Percentiles rank a stretch among this genome's conserved stretches.
These are phyloP conservation scores for Colletotrichum orchidophilum DNA, from an alignment of 2,329 filamentous ascomycete species.

Conservation along the genomic window DNA sequence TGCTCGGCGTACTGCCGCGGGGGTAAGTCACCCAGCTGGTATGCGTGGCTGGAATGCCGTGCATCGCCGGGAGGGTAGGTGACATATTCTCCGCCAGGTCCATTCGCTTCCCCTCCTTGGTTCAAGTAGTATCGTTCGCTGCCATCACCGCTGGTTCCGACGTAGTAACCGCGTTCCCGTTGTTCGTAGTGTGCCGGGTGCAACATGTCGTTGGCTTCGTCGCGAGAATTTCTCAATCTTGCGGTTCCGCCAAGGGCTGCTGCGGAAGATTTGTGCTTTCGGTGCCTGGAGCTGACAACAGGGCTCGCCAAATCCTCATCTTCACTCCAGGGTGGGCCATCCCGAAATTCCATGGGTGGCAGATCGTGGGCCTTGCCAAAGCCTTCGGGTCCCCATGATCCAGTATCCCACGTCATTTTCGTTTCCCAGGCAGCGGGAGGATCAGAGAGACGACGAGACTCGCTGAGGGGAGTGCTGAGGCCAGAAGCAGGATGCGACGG, in stretches of 20 bases:
- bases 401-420: slow-evolving; percentile 65
- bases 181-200: slow-evolving; percentile 63
- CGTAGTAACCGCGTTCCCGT: slow-evolving; percentile 72
- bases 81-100: slow-evolving; percentile 81
- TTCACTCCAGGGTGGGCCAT: slow-evolving; percentile 93
- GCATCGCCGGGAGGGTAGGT: slow-evolving; percentile 77
- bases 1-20: slow-evolving; percentile 57
- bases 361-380: slow-evolving; percentile 71
- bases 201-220: slow-evolving; percentile 50
- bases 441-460: slow-evolving; percentile 84
- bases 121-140: slow-evolving; percentile 80
- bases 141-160: slow-evolving; percentile 74
- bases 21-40: slow-evolving; percentile 56
- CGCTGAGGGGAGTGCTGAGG: slow-evolving; percentile 85
- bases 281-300: slow-evolving; percentile 84
- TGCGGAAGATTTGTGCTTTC: slow-evolving; percentile 81
- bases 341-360: slow-evolving; percentile 83
- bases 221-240: slow-evolving; percentile 53
- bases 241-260: slow-evolving; percentile 56
- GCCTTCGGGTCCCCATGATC: slow-evolving; percentile 59
- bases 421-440: slow-evolving; percentile 80
- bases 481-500: slow-evolving; percentile 76
- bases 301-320: slow-evolving; percentile 95
- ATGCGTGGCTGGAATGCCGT: slow-evolving; percentile 62
- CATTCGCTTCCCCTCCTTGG: slow-evolving; percentile 75